Evolutionary conservation across 768 basidiomycete species (phyloP), one percentile per base, ranked within the genome.

Genomic region (Mycena pura): DNA sequence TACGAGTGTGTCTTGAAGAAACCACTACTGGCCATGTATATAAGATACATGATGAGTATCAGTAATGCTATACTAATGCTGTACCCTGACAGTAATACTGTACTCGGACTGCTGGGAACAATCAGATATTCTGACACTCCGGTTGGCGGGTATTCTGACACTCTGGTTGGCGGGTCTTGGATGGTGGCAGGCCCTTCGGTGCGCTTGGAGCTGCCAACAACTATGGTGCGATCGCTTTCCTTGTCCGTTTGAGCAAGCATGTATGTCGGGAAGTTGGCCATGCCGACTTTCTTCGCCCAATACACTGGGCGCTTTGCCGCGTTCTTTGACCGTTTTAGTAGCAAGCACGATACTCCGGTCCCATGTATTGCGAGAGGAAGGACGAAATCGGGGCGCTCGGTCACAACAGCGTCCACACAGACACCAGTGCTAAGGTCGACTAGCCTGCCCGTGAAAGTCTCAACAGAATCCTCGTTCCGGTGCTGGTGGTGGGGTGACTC

Each of bases 191-290:
- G n/a, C n/a, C n/a, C n/a, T n/a, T n/a, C n/a, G n/a, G n/a, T n/a
- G n/a, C n/a, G n/a, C n/a, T n/a, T n/a, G n/a, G n/a, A n/a, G n/a
- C n/a, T n/a, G n/a, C n/a, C n/a, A n/a, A n/a, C n/a, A n/a, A n/a
- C n/a, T n/a, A n/a, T n/a, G n/a, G n/a, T n/a, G n/a, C n/a, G n/a
- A n/a, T n/a, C n/a, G n/a, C n/a, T n/a, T n/a, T n/a, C n/a, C 21
- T 21, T 34, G 36, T 61, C 51, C 27, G 67, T 44, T 62, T 70
- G 51, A 17, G 54, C 46, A 14, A 69, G 50, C 7, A 66, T 49
- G 34, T 68, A 69, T 19, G 68, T 38, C 13, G 68, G 68, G 19
- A 69, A 25, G 52, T 65, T 67, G 7, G 28, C 60, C 68, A 69
- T 69, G n/a, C 67, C 68, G 17, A 68, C 67, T 38, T 61, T 56